phyloP scores from a whole-genome alignment of 202 grass and related monocot genomes.

The Zizania palustris region DNA sequence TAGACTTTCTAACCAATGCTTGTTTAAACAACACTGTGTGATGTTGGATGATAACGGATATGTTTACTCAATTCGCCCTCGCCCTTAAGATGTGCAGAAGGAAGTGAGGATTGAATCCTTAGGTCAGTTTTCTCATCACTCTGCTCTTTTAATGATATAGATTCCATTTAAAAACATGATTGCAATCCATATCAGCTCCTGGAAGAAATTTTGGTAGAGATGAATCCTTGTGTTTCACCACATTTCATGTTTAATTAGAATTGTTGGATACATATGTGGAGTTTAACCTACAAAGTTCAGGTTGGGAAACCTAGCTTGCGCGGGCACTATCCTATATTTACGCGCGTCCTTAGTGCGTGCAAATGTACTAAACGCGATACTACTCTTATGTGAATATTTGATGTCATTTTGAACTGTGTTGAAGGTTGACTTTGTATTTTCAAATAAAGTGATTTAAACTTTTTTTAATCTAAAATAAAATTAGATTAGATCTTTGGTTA shows the following conservation, averaged over 20 bases:
- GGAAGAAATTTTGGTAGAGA: neutral
- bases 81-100: neutral
- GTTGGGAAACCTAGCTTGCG: too few species aligned
- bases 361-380: too few species aligned
- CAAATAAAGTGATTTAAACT: too few species aligned
- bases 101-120: conserved; percentile 10
- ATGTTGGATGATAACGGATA: neutral
- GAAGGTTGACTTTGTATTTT: too few species aligned
- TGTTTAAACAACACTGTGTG: conserved; percentile 14
- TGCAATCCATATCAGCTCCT: neutral
- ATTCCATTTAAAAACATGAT: neutral
- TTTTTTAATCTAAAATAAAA: too few species aligned
- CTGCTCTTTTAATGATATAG: neutral
- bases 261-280: too few species aligned
- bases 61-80: neutral
- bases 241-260: neutral
- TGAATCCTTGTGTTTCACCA: neutral
- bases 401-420: too few species aligned
- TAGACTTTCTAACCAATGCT: conserved; percentile 39
- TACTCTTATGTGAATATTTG: too few species aligned
- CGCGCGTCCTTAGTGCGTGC: too few species aligned
- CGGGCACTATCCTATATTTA: too few species aligned
- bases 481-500: too few species aligned
- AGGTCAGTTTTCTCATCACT: neutral
- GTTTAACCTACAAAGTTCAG: too few species aligned